Evolutionary conservation across 2,329 filamentous ascomycete species (phyloP).

Genomic region (Colletotrichum paranaense): DNA sequence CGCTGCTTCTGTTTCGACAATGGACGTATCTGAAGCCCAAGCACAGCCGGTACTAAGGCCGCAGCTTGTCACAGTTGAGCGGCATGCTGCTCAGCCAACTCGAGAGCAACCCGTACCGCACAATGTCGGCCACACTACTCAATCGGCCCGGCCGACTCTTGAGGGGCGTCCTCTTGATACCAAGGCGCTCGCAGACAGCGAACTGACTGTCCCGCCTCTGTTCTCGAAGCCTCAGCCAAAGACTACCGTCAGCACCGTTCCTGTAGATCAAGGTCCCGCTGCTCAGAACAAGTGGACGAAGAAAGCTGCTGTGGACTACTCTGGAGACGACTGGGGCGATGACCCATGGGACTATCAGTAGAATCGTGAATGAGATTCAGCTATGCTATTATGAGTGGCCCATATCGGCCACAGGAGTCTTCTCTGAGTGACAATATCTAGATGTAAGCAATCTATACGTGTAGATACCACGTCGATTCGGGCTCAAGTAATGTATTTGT

Average conservation of each 20-base stretch:
- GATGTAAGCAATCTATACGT: not conserved
- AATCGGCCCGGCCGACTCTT: not conserved
- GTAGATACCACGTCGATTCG: not conserved
- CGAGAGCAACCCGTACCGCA: not conserved
- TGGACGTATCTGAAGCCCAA: slow-evolving; percentile 39
- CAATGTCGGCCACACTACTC: not conserved
- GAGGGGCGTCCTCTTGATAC: not conserved
- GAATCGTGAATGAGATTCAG: not conserved
- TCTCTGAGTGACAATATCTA: not conserved
- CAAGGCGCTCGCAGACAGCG: not conserved
- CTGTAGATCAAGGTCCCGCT: not conserved
- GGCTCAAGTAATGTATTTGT: not conserved
- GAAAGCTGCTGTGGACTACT: slow-evolving; percentile 42
- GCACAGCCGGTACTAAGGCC: slow-evolving; percentile 38
- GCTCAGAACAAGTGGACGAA: slow-evolving; percentile 39
- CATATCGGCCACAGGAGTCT: not conserved
- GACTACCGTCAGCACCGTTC: not conserved
- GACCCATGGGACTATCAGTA: slow-evolving; percentile 35
- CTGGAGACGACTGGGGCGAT: slow-evolving; percentile 43
- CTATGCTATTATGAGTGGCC: not conserved
- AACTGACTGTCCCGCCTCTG: slow-evolving; percentile 15
- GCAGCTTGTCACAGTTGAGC: slow-evolving; percentile 35
- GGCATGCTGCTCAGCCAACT: not conserved
- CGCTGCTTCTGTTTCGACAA: slow-evolving; percentile 38
- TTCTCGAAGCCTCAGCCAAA: slow-evolving; percentile 15